Conservation (phyloP, 2,329 filamentous ascomycete genomes). For the Penicillium sp. region DNA sequence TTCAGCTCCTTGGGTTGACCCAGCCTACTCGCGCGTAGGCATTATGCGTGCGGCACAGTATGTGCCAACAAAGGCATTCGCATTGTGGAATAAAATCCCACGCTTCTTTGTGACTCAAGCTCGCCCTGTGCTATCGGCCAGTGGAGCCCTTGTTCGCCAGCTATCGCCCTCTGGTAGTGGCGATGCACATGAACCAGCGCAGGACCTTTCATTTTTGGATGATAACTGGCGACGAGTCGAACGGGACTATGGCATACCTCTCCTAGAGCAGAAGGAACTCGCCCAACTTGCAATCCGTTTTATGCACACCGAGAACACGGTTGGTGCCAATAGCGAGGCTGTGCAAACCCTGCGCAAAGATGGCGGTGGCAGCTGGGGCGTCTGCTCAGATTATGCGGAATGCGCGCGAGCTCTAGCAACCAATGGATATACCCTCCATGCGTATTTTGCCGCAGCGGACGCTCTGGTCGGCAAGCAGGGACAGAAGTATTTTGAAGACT, state of each 20-base stretch:
- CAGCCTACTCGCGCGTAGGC: conserved; percentile 35
- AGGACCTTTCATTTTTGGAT: conserved; percentile 4
- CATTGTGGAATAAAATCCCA: conserved; percentile 28
- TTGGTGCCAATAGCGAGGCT: conserved; percentile 41
- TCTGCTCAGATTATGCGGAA: conserved; percentile 35
- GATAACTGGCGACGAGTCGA: conserved; percentile 19
- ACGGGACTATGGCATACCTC: conserved; percentile 18
- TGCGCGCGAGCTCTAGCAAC: conserved; percentile 20
- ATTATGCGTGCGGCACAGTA: conserved; percentile 27
- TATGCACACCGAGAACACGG: conserved; percentile 31
- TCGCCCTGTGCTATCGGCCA: conserved; percentile 20
- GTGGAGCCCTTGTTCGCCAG: conserved; percentile 17
- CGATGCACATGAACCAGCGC: conserved; percentile 1
- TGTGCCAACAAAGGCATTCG: conserved; percentile 25
- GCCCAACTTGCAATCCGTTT: conserved; percentile 9
- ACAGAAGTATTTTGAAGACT: conserved; percentile 43
- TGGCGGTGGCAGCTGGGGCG: conserved; percentile 32
- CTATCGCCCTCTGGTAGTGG: conserved; percentile 5
- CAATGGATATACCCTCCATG: conserved; percentile 18
- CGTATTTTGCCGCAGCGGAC: conserved; percentile 42
- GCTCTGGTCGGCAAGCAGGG: conserved; percentile 45
- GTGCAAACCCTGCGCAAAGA: conserved; percentile 38
- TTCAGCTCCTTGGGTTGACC: conserved; percentile 46
- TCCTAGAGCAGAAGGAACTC: conserved; percentile 17
- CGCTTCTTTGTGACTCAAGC: conserved; percentile 26